These are phyloP conservation scores for Phaffia tasmanica DNA, from an alignment of 768 basidiomycete species.

Conservation along the genomic window DNA sequence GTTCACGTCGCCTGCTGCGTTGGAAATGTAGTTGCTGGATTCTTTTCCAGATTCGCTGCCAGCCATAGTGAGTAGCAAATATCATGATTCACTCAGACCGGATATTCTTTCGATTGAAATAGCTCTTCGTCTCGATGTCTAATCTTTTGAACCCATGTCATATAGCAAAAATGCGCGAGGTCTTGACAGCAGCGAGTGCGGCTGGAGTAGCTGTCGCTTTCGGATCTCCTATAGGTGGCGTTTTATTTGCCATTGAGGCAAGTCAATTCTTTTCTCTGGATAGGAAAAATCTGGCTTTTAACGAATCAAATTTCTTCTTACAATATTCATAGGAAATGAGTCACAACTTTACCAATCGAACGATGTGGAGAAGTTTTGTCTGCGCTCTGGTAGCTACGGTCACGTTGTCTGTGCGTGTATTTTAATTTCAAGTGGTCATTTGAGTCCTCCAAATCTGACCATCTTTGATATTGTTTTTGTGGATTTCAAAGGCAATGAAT, in stretches of 20 bases:
- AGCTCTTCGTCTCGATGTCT: not conserved
- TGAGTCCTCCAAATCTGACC: conserved; percentile 4
- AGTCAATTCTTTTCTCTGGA: conserved; percentile 11
- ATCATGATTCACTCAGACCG: not conserved
- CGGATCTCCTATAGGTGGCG: conserved; percentile 94
- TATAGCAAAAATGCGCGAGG: conserved; percentile 56
- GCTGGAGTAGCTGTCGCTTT: conserved; percentile 98
- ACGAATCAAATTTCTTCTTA: not conserved
- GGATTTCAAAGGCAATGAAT: conserved; percentile 67
- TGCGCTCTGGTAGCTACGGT: conserved; percentile 95
- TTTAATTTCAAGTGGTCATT: not conserved
- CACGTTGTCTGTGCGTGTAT: conserved; percentile 67
- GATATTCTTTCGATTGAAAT: conserved; percentile 14
- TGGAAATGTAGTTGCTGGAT: conserved; percentile 74
- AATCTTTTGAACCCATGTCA: conserved; percentile 14
- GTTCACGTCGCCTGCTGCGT: conserved; percentile 95
- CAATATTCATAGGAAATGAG: conserved; percentile 74
- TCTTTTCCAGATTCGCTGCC: conserved; percentile 67
- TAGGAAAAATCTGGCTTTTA: not conserved
- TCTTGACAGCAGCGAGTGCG: conserved; percentile 87
- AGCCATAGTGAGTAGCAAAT: conserved; percentile 60
- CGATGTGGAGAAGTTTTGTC: conserved; percentile 97
- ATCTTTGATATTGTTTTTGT: not conserved
- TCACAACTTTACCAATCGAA: conserved; percentile 88
- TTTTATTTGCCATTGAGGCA: conserved; percentile 94